phyloP scores from a whole-genome alignment of 108 stramenopile species.

The Cyclostephanos tholiformis region DNA sequence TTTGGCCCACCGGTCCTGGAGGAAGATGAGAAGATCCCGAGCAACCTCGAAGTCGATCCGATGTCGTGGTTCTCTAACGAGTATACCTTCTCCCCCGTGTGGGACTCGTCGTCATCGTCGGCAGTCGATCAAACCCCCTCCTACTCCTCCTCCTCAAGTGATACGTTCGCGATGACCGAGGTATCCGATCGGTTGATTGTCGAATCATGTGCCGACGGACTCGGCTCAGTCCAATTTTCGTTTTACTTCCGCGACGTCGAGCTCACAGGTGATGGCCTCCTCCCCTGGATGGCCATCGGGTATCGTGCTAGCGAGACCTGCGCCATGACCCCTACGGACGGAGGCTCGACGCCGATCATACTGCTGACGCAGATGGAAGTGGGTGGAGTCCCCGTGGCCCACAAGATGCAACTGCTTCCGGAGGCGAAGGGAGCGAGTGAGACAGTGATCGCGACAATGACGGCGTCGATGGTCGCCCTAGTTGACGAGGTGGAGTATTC shows the following conservation, averaged over 20 bases:
- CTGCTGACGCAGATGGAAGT: slow-evolving; percentile 16
- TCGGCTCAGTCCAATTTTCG: slow-evolving; percentile 10
- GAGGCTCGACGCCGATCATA: slow-evolving; percentile 27
- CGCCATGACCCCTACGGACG: slow-evolving; percentile 39
- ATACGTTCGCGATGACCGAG: slow-evolving; percentile 25
- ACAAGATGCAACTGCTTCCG: slow-evolving; percentile 17
- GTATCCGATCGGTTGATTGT: slow-evolving; percentile 42
- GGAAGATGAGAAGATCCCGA: slow-evolving; percentile 43
- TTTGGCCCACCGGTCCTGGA: slow-evolving; percentile 42
- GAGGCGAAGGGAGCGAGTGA: slow-evolving; percentile 24
- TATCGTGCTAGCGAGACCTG: slow-evolving; percentile 32
- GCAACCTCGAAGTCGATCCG: slow-evolving; percentile 55
- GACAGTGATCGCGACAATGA: slow-evolving; percentile 22
- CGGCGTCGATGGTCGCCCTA: slow-evolving; percentile 11
- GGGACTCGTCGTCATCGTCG: slow-evolving; percentile 32
- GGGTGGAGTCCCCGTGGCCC: slow-evolving; percentile 5
- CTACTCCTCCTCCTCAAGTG: background rate
- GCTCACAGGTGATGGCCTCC: slow-evolving; percentile 22
- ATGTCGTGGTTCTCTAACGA: slow-evolving; percentile 49
- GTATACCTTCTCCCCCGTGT: slow-evolving; percentile 51
- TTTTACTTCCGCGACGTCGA: slow-evolving; percentile 26
- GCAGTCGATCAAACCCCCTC: slow-evolving; percentile 1
- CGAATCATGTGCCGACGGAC: slow-evolving; percentile 50
- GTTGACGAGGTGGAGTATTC: slow-evolving; percentile 22
- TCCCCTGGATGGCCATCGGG: slow-evolving; percentile 45